Percentiles rank a stretch among this genome's conserved stretches.
These are phyloP conservation scores for Carpinus fangiana DNA, from an alignment of 306 rosid species.

Conservation along the genomic window DNA sequence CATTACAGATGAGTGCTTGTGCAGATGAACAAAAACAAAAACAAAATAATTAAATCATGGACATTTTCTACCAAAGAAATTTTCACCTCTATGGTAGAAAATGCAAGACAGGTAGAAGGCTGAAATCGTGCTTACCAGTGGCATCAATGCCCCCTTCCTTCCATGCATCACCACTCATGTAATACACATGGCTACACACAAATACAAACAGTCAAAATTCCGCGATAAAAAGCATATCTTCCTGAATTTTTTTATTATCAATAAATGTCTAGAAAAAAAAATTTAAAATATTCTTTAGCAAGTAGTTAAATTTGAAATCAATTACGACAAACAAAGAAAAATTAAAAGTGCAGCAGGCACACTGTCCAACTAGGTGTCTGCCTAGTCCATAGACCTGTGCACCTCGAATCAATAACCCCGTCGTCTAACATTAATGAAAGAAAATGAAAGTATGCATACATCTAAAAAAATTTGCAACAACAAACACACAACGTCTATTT, in stretches of 20 bases:
- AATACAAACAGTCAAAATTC: slow-evolving; percentile 32
- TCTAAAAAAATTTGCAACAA: background rate
- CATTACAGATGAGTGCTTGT: background rate
- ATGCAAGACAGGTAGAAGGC: background rate
- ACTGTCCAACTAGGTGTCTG: background rate
- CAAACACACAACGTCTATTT: background rate
- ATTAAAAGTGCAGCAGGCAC: background rate
- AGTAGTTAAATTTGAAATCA: background rate
- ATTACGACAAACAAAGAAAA: background rate
- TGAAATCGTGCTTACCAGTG: slow-evolving; percentile 66
- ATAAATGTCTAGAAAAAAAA: background rate
- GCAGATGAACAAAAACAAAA: background rate
- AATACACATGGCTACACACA: slow-evolving; percentile 78
- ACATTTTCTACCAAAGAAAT: no score
- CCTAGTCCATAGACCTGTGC: background rate
- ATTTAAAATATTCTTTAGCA: background rate
- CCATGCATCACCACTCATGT: slow-evolving; percentile 99
- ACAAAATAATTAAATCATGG: background rate
- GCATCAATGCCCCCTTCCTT: slow-evolving; percentile 99
- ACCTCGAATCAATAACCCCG: background rate
- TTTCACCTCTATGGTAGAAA: slow-evolving; percentile 1
- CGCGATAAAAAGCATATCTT: slow-evolving; percentile 7
- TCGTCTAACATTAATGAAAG: background rate
- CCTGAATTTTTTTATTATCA: background rate
- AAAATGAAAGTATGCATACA: background rate